phyloP scores from a whole-genome alignment of 805 yeast genomes.

The Cyberlindnera misumaiensis region DNA sequence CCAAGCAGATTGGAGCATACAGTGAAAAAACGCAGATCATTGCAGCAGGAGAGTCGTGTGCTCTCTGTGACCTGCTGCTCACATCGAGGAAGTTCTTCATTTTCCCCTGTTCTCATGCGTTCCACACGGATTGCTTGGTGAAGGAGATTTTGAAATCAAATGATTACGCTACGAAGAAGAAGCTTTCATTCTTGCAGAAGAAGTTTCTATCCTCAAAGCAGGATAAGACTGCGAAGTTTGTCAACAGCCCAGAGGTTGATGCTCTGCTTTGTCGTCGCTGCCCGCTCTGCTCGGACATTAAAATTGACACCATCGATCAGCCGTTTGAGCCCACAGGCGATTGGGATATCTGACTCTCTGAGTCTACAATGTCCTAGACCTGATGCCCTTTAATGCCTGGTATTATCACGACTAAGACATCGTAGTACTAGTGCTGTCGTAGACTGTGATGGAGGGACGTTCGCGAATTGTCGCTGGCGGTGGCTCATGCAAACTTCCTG shows the following conservation, averaged over 20 bases:
- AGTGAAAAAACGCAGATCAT: conserved; percentile 55
- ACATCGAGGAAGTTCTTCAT: conserved; percentile 67
- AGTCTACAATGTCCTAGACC: neutral
- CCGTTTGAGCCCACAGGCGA: conserved; percentile 35
- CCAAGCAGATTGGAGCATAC: conserved; percentile 47
- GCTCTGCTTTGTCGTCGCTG: conserved; percentile 57
- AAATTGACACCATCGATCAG: conserved; percentile 58
- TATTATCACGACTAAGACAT: neutral
- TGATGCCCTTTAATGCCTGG: neutral
- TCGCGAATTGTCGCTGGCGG: too few relatives aligned
- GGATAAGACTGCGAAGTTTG: conserved; percentile 22
- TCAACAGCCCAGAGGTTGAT: conserved; percentile 45
- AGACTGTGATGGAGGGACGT: too few relatives aligned
- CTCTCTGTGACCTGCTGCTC: conserved; percentile 60
- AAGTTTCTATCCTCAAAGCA: conserved; percentile 25
- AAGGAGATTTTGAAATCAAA: conserved; percentile 51
- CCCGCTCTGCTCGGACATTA: conserved; percentile 68
- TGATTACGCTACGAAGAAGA: conserved; percentile 60
- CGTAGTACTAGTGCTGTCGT: too few relatives aligned
- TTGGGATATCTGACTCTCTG: conserved; percentile 34
- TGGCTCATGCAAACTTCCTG: too few relatives aligned
- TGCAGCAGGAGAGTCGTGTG: conserved; percentile 81
- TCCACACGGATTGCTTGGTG: conserved; percentile 85
- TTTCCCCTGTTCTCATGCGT: conserved; percentile 87
- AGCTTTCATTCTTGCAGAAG: conserved; percentile 44